phyloP scores from a whole-genome alignment of 2,329 filamentous ascomycete species.

The Cytospora schulzeri region DNA sequence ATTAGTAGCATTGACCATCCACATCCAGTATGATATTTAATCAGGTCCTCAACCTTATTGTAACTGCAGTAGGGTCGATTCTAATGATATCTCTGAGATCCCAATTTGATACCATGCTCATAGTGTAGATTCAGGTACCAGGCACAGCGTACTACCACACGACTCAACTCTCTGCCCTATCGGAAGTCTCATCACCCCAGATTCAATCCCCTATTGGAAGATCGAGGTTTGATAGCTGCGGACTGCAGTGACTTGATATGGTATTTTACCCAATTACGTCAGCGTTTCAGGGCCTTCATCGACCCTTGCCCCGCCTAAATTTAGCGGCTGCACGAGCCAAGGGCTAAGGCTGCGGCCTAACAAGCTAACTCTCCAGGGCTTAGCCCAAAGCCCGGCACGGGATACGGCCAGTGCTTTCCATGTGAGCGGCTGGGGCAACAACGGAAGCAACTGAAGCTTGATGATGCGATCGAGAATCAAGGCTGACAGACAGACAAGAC shows the following conservation, averaged over 20 bases:
- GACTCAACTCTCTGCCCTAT: neutral
- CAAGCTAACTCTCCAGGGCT: neutral
- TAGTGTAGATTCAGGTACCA: neutral
- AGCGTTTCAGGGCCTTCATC: neutral
- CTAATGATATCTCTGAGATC: neutral
- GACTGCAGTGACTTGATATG: neutral
- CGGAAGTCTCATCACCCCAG: neutral
- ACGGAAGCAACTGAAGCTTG: neutral
- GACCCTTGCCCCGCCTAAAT: neutral
- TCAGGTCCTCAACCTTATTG: neutral
- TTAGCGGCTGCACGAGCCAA: neutral
- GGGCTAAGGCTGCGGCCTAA: neutral
- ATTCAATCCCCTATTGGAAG: too few relatives aligned
- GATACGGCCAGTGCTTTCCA: neutral
- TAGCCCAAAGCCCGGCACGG: neutral
- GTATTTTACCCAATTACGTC: neutral
- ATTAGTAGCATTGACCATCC: conserved; percentile 17
- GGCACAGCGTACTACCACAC: neutral
- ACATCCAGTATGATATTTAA: neutral
- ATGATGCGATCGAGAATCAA: conserved; percentile 11
- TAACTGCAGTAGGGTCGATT: neutral
- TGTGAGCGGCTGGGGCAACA: neutral
- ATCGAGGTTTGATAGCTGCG: too few relatives aligned
- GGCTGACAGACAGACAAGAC: conserved; percentile 10
- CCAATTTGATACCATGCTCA: neutral